Evolutionary conservation across 768 basidiomycete species (phyloP), one percentile per base, ranked within the genome.

Genomic region (Lentinula raphanica): DNA sequence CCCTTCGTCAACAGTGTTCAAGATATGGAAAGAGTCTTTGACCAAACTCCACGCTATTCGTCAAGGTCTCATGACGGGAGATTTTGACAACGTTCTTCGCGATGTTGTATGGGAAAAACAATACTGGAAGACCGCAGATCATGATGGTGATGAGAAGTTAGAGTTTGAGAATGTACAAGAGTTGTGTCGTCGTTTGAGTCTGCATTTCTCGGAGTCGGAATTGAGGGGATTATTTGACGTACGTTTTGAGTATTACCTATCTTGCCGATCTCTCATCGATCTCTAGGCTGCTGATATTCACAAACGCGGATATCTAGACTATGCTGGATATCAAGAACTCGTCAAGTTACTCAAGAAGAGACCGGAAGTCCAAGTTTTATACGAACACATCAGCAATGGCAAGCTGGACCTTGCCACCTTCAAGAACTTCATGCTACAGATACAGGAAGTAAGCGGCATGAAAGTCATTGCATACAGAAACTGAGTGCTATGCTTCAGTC

Each of bases 281-380:
- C 50, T 35, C 42, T 63, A 92, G 90, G 77, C 80, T 72, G 85
- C 87, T 8, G 90, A 94, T 68, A 68, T 71, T 2, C 69, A 78
- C 50, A 70, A 72, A 1, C 76, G 76, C 1, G 82, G 81, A 0
- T 83, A 79, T 60, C 82, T 97, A 31, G 84, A 92, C 67, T 94
- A 93, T 65, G 61, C 76, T 1, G 87, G 86, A 58, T 98, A 96
- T 69, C 87, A 89, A 62, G 76, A 73, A 12, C 93, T 98, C 60
- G 88, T 95, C 61, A 90, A 87, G 65, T 69, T 85, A 31, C 79
- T 97, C 57, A 95, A 94, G 68, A 77, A 80, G n/a, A 84, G 96
- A 15, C 86, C 90, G 0, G 96, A 98, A 49, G 69, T 98, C 1
- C 85, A 90, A 54, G 65, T 74, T 0, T 70, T 97, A 7, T 89